A percentile compares a stretch with the other conserved stretches of the same genome.
Evolutionary conservation across 805 yeast species (phyloP).

Genomic region (Torulaspora indica): DNA sequence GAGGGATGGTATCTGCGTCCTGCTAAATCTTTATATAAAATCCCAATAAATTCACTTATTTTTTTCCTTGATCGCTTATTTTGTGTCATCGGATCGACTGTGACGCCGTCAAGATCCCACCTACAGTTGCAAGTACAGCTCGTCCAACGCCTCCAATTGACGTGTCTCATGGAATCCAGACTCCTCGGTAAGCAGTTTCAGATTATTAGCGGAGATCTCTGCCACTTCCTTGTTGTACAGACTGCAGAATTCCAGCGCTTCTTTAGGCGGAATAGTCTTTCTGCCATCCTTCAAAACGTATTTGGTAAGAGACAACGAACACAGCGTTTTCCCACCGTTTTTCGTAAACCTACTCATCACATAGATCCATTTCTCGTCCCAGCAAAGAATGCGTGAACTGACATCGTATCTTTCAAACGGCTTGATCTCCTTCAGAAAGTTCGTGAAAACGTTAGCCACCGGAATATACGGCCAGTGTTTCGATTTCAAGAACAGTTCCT

Average conservation of each 20-base stretch:
- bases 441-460: constrained; percentile 64
- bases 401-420: constrained; percentile 59
- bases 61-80: constrained; percentile 2
- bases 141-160: constrained; percentile 22
- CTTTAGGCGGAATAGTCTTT: constrained; percentile 64
- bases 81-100: constrained; percentile 11
- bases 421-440: constrained; percentile 67
- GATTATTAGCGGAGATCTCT: constrained; percentile 39
- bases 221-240: constrained; percentile 50
- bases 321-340: constrained; percentile 36
- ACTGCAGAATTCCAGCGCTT: constrained; percentile 53
- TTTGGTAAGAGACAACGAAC: constrained; percentile 65
- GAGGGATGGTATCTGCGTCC: background rate
- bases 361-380: constrained; percentile 87
- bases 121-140: constrained; percentile 12
- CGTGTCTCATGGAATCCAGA: constrained; percentile 33
- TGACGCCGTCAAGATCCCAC: background rate
- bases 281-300: constrained; percentile 78
- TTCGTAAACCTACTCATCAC: constrained; percentile 58
- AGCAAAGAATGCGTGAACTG: constrained; percentile 58
- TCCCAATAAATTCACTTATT: constrained; percentile 2
- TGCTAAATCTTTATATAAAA: background rate
- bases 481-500: constrained; percentile 47
- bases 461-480: constrained; percentile 60
- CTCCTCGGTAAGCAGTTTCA: constrained; percentile 22